These are phyloP conservation scores for Termitomyces sp. DNA, from an alignment of 768 basidiomycete species.

Conservation along the genomic window DNA sequence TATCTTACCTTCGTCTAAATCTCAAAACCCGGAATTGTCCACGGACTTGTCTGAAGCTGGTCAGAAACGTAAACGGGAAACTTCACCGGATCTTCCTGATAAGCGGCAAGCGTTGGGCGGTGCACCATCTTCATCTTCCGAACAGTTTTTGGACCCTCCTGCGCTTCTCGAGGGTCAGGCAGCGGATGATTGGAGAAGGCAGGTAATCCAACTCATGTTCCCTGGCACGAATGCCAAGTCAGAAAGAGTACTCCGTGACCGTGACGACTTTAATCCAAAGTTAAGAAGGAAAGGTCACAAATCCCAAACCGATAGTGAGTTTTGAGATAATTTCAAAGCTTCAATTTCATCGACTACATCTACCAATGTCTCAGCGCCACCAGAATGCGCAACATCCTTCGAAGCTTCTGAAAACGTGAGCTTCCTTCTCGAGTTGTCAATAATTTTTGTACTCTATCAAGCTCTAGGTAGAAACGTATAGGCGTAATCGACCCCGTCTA, in stretches of 20 bases:
- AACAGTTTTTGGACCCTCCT: conserved; percentile 22
- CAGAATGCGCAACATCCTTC: not conserved
- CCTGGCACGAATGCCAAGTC: conserved; percentile 30
- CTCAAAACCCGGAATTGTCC: not conserved
- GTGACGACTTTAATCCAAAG: not conserved
- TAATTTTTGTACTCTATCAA: not conserved
- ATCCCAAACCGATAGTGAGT: not conserved
- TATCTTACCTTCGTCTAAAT: conserved; percentile 18
- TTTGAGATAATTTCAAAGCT: not conserved
- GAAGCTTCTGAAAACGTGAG: not conserved
- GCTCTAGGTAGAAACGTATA: conserved; percentile 22
- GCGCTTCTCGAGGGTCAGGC: conserved; percentile 33
- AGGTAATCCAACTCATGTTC: conserved; percentile 58
- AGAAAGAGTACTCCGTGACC: not conserved
- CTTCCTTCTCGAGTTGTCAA: not conserved
- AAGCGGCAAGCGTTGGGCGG: conserved; percentile 22
- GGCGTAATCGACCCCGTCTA: conserved; percentile 14
- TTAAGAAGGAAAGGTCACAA: not conserved
- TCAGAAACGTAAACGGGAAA: conserved; percentile 40
- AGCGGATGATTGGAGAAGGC: conserved; percentile 50
- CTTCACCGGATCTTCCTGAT: conserved; percentile 29
- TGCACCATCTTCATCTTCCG: conserved; percentile 14
- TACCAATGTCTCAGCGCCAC: not conserved
- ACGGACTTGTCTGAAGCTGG: conserved; percentile 11
- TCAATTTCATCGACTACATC: not conserved